A percentile compares a stretch with the other conserved stretches of the same genome.
Evolutionary conservation across 257 asterid species (phyloP).

Genomic region (Solanum rostratum): DNA sequence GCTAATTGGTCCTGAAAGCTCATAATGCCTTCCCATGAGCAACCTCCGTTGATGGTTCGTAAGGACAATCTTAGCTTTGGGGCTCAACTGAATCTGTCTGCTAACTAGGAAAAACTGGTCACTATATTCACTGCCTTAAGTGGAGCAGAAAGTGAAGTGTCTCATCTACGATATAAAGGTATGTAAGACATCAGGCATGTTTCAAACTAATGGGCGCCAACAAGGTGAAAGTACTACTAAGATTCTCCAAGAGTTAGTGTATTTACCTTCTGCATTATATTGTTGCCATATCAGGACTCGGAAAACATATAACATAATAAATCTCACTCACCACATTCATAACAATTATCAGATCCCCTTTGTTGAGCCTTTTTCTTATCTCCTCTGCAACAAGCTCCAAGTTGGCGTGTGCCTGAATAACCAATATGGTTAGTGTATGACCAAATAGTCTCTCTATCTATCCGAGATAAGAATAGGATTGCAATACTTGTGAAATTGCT

Average conservation of each 20-base stretch:
- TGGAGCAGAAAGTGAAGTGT: no score
- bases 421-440: constrained; percentile 1
- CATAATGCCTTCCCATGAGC: constrained; percentile 16
- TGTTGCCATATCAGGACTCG: no score
- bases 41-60: constrained; percentile 11
- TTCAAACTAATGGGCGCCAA: background rate
- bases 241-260: no score
- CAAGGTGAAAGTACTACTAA: no score
- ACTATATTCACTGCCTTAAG: no score
- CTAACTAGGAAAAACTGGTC: no score
- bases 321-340: background rate
- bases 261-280: no score
- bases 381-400: background rate
- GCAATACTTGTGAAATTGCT: no score
- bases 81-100: no score
- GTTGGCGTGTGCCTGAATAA: background rate
- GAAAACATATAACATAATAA: no score
- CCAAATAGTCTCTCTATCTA: background rate
- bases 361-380: background rate
- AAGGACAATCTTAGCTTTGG: constrained; percentile 6
- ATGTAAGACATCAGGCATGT: background rate
- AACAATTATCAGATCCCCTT: background rate
- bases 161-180: no score
- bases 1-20: constrained; percentile 19
- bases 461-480: no score